phyloP scores from a whole-genome alignment of 169 alveolate species.

The Eimeria sp. region DNA sequence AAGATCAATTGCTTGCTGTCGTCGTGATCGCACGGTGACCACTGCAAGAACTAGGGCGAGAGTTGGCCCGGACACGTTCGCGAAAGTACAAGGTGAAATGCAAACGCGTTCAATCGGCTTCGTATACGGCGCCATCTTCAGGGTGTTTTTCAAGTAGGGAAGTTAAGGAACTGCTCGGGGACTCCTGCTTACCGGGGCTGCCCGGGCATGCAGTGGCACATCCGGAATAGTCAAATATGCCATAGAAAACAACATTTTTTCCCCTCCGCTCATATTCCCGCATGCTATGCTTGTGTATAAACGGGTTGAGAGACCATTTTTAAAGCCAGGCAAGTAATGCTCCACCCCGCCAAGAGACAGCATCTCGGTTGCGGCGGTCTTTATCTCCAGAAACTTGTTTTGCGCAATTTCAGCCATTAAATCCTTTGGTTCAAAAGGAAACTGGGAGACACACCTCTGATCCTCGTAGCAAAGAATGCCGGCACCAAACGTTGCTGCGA shows the following conservation, averaged over 20 bases:
- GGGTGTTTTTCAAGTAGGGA: not conserved
- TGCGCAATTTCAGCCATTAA: not conserved
- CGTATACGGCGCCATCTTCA: not conserved
- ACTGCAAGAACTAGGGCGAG: not conserved
- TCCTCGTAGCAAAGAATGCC: not conserved
- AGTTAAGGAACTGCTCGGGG: slow-evolving; percentile 8
- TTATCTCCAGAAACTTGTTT: not conserved
- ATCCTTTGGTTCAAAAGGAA: not conserved
- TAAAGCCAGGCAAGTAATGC: slow-evolving; percentile 5
- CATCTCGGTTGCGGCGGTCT: not conserved
- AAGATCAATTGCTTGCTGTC: not conserved
- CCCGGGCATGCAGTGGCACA: slow-evolving; percentile 14
- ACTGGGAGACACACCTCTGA: not conserved
- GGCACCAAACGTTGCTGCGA: not conserved
- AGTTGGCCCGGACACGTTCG: not conserved
- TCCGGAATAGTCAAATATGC: not conserved
- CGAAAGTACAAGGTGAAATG: not conserved
- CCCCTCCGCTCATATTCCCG: not conserved
- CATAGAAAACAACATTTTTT: not conserved
- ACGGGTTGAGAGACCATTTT: not conserved
- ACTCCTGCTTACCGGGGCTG: slow-evolving; percentile 14
- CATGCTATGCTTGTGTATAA: not conserved
- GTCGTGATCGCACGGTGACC: not conserved
- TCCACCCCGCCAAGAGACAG: not conserved
- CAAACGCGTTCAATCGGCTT: not conserved